Percentiles rank a stretch among this genome's conserved stretches.
Conservation (phyloP, 2,329 filamentous ascomycete species). For the Clonostachys byssicola region DNA sequence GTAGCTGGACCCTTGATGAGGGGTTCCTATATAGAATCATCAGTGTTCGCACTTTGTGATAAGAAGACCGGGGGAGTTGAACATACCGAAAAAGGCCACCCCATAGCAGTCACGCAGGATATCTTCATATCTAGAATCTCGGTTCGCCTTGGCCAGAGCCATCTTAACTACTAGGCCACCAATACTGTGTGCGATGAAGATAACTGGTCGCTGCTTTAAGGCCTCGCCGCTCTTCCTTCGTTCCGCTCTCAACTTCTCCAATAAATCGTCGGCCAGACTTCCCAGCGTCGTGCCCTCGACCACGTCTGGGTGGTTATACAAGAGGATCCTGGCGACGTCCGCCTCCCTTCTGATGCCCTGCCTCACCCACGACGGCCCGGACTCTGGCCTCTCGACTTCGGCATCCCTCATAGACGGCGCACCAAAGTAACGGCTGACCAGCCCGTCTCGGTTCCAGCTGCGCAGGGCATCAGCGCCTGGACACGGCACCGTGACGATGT, state of each 20-base stretch:
- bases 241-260: constrained; percentile 33
- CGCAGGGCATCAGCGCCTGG: constrained; percentile 46
- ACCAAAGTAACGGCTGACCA: constrained; percentile 41
- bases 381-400: constrained; percentile 10
- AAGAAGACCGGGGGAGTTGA: constrained; percentile 1
- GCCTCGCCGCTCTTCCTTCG: constrained; percentile 18
- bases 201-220: constrained; percentile 39
- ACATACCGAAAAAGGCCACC: constrained; percentile 53
- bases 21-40: constrained; percentile 36
- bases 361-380: constrained; percentile 41
- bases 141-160: constrained; percentile 43
- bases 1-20: constrained; percentile 60
- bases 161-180: constrained; percentile 57
- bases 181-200: constrained; percentile 59
- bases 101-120: constrained; percentile 55
- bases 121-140: constrained; percentile 26
- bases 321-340: constrained; percentile 40
- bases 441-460: constrained; percentile 47
- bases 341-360: constrained; percentile 46
- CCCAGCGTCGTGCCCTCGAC: constrained; percentile 35
- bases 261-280: constrained; percentile 37
- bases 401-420: constrained; percentile 31
- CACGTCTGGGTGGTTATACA: constrained; percentile 44
- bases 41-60: background rate
- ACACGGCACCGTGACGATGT: constrained; percentile 49